Evolutionary conservation across 352 stramenopile species (phyloP).

Genomic region (Globisporangium takayamanum): DNA sequence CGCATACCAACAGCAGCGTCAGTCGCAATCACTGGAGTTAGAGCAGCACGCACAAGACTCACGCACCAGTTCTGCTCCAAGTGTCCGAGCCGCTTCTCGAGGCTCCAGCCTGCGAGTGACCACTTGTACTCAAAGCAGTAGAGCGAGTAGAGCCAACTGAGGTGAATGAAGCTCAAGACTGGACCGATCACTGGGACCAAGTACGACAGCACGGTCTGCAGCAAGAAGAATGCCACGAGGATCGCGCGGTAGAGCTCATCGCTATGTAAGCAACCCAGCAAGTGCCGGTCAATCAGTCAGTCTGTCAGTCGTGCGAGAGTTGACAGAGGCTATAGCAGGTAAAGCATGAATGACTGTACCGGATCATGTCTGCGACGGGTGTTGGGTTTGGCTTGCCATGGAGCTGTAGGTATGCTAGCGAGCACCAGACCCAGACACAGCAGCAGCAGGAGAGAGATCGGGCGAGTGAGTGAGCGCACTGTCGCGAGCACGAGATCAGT

Average conservation of each 20-base stretch:
- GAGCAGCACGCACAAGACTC: not conserved
- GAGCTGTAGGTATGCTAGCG: conserved; percentile 66
- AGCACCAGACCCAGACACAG: not conserved
- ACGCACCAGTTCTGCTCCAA: conserved; percentile 80
- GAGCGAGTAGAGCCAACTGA: conserved; percentile 87
- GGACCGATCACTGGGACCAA: conserved; percentile 71
- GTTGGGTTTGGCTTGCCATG: conserved; percentile 75
- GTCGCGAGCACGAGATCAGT: not conserved
- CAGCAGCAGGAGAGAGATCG: not conserved
- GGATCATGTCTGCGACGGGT: conserved; percentile 82
- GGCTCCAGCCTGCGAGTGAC: conserved; percentile 80
- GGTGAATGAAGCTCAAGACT: conserved; percentile 72
- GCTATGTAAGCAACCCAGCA: conserved; percentile 13
- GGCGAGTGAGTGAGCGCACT: not conserved
- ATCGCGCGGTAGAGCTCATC: conserved; percentile 85
- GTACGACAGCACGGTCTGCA: conserved; percentile 82
- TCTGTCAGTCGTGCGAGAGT: not conserved
- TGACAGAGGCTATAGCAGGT: not conserved
- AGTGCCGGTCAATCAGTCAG: too few species aligned
- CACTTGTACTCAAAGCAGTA: conserved; percentile 91
- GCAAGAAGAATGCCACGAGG: conserved; percentile 79
- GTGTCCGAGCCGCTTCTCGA: conserved; percentile 68
- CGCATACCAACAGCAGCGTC: not conserved
- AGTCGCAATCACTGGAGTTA: not conserved
- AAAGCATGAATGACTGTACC: conserved; percentile 25